Percentiles rank a stretch among this genome's conserved stretches.
Conservation (phyloP, 352 stramenopile species). For the Aphanomyces stellatus region DNA sequence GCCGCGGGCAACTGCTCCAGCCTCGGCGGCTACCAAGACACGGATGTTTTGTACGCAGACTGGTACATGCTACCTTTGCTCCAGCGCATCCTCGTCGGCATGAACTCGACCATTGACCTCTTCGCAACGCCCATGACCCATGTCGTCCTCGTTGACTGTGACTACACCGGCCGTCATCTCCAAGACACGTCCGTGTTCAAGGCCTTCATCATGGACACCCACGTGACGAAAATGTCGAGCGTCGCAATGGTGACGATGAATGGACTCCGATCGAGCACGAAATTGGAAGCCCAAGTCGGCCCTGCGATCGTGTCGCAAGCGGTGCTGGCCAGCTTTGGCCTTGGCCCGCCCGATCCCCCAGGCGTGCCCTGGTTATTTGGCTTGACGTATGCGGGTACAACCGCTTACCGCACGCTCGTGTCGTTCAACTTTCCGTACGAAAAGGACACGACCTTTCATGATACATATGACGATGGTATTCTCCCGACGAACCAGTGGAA, state of each 20-base stretch:
- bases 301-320: neutral
- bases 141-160: slow-evolving; percentile 7
- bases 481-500: neutral
- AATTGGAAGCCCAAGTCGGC: slow-evolving; percentile 3
- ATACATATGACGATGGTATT: neutral
- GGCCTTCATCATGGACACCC: neutral
- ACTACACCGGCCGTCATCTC: slow-evolving; percentile 1
- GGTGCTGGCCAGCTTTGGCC: neutral
- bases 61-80: neutral
- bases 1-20: neutral
- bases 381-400: neutral
- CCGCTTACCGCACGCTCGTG: neutral
- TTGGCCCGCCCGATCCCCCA: neutral
- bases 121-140: neutral
- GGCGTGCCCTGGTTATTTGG: neutral
- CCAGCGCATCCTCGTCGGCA: slow-evolving; percentile 7
- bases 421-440: slow-evolving; percentile 2
- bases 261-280: neutral
- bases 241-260: slow-evolving; percentile 4
- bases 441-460: neutral
- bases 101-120: neutral
- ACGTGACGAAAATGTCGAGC: neutral
- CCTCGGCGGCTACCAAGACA: neutral
- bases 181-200: slow-evolving; percentile 18
- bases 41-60: neutral